Percentiles rank a stretch among this genome's conserved stretches.
Evolutionary conservation across 148 eudicot genomes (phyloP).

Genomic region (Camellia japonica): DNA sequence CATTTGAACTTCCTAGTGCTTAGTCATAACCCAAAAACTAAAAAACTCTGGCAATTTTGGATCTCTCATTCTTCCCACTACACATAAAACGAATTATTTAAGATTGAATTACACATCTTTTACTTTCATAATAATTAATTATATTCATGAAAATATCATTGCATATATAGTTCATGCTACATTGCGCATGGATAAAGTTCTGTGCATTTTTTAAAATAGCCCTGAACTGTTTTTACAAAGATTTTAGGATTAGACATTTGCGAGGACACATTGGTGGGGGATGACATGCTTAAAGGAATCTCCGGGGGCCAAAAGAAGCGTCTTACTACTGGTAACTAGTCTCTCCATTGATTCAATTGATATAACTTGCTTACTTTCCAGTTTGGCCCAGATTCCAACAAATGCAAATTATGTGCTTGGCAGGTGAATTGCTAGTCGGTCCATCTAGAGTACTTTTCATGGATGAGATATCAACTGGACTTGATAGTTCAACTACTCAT

Average conservation of each 20-base stretch:
- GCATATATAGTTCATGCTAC: neutral
- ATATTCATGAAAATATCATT: neutral
- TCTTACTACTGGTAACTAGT: conserved; percentile 69
- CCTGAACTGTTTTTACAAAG: conserved; percentile 52
- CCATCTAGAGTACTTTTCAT: conserved; percentile 74
- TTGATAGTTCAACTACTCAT: conserved; percentile 94
- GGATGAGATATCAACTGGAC: conserved; percentile 96
- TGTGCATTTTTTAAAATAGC: conserved; percentile 9
- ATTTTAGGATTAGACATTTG: conserved; percentile 86
- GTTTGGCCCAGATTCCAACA: neutral
- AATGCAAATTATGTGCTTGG: neutral
- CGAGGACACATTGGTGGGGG: conserved; percentile 89
- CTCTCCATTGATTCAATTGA: conserved; percentile 9
- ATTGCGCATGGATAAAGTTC: neutral
- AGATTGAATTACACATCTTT: neutral
- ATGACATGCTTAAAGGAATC: conserved; percentile 94
- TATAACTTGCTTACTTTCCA: neutral
- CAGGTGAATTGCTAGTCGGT: conserved; percentile 92
- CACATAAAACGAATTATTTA: neutral
- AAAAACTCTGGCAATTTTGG: neutral
- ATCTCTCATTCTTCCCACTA: neutral
- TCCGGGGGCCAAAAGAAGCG: conserved; percentile 99
- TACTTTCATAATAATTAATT: neutral
- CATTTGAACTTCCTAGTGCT: conserved; percentile 4
- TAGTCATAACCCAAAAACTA: neutral